Evolutionary conservation across 2,329 filamentous ascomycete genomes (phyloP).

Genomic region (Nemania sp.): DNA sequence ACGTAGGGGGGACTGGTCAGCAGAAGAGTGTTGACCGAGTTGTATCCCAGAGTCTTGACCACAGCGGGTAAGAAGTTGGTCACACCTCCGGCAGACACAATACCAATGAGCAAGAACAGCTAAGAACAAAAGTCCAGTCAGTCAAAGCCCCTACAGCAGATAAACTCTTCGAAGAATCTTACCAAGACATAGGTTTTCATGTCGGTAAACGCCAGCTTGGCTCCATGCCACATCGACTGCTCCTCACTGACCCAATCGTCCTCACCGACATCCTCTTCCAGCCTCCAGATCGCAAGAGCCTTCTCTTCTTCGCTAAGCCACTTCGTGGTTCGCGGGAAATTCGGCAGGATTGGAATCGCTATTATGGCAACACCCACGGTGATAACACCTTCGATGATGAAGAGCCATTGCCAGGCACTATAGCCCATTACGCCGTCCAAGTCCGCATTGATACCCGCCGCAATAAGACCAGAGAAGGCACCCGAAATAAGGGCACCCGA

Average conservation of each 20-base stretch:
- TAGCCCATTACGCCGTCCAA: constrained; percentile 70
- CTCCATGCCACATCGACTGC: constrained; percentile 67
- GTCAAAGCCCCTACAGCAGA: background rate
- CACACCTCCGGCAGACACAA: constrained; percentile 67
- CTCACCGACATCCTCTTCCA: constrained; percentile 73
- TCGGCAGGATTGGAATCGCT: constrained; percentile 71
- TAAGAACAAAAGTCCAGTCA: constrained; percentile 41
- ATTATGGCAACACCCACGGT: constrained; percentile 71
- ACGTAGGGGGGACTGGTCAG: constrained; percentile 75
- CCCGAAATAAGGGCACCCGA: constrained; percentile 77
- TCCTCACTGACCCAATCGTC: constrained; percentile 71
- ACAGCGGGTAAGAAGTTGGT: constrained; percentile 80
- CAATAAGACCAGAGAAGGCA: constrained; percentile 76
- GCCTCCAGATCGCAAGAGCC: constrained; percentile 68
- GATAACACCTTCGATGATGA: constrained; percentile 76
- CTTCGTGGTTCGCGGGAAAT: constrained; percentile 71
- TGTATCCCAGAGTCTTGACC: constrained; percentile 75
- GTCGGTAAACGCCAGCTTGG: constrained; percentile 67
- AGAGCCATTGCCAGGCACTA: constrained; percentile 73
- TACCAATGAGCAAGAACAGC: constrained; percentile 68
- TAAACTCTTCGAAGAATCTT: constrained; percentile 36
- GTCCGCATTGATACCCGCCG: constrained; percentile 73
- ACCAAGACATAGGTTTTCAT: constrained; percentile 71
- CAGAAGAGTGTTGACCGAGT: constrained; percentile 68
- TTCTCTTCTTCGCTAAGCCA: constrained; percentile 70